Percentiles rank a stretch among this genome's conserved stretches.
Evolutionary conservation across 352 stramenopile genomes (phyloP).

Genomic region (Phytophthora capsici): DNA sequence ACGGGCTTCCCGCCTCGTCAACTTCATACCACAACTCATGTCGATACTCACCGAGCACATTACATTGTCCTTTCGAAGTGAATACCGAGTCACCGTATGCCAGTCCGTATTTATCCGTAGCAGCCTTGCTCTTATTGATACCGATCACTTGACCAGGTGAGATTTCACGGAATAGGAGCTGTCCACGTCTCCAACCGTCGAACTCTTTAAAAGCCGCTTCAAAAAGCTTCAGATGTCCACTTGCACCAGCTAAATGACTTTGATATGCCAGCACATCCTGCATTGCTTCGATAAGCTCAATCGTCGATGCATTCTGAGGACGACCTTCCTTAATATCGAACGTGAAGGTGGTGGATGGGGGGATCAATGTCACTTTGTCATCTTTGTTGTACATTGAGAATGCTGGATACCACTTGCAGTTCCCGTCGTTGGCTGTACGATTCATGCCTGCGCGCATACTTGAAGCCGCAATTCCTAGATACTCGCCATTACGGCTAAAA

Average conservation of each 20-base stretch:
- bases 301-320: constrained; percentile 49
- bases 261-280: constrained; percentile 36
- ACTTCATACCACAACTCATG: constrained; percentile 80
- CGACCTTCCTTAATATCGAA: constrained; percentile 1
- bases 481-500: constrained; percentile 89
- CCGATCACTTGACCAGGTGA: constrained; percentile 40
- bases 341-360: constrained; percentile 27
- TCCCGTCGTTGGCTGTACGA: constrained; percentile 2
- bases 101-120: constrained; percentile 49
- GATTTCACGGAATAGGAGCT: constrained; percentile 43
- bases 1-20: constrained; percentile 19
- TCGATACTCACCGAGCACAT: constrained; percentile 62
- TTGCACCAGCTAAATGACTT: constrained; percentile 1
- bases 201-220: constrained; percentile 37
- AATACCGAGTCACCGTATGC: constrained; percentile 61
- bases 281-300: constrained; percentile 43
- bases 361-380: constrained; percentile 82
- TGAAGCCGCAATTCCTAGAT: constrained; percentile 83
- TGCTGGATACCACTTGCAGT: constrained; percentile 84
- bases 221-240: constrained; percentile 21
- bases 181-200: constrained; percentile 31
- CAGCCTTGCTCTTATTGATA: constrained; percentile 39
- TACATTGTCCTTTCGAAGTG: constrained; percentile 61
- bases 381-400: constrained; percentile 94
- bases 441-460: constrained; percentile 49